Percentiles rank a stretch among this genome's conserved stretches.
These are phyloP conservation scores for Dryas alaskensis DNA, from an alignment of 306 rosid species.

Conservation along the genomic window DNA sequence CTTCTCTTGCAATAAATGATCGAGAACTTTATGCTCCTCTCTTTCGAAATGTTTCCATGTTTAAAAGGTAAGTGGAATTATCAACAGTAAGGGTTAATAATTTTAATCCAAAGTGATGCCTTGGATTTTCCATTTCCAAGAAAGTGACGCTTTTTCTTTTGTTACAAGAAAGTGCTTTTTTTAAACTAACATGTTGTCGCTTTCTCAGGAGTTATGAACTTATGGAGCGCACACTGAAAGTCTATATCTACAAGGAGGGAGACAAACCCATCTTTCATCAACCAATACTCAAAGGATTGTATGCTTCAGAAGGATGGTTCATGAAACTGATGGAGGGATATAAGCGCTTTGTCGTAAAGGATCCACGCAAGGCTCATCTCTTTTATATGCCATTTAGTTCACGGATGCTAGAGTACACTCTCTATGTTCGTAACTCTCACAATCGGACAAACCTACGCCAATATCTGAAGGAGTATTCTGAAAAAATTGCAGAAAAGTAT, in stretches of 20 bases:
- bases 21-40: slow-evolving; percentile 71
- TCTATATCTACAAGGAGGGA: slow-evolving; percentile 85
- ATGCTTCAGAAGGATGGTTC: slow-evolving; percentile 97
- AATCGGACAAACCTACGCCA: slow-evolving; percentile 82
- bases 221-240: slow-evolving; percentile 79
- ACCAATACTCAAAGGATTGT: slow-evolving; percentile 77
- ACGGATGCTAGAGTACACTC: slow-evolving; percentile 65
- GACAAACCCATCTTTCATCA: slow-evolving; percentile 85
- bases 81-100: background rate
- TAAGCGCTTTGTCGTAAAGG: slow-evolving; percentile 61
- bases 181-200: slow-evolving; percentile 19
- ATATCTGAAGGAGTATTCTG: slow-evolving; percentile 68
- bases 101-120: background rate
- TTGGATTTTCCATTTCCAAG: background rate
- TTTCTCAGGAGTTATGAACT: slow-evolving; percentile 83
- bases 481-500: slow-evolving; percentile 71
- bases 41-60: slow-evolving; percentile 82
- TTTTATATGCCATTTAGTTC: slow-evolving; percentile 94
- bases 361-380: slow-evolving; percentile 84
- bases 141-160: background rate
- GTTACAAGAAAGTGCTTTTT: background rate
- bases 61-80: slow-evolving; percentile 55
- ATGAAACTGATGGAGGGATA: slow-evolving; percentile 90
- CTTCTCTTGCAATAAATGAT: slow-evolving; percentile 49
- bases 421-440: slow-evolving; percentile 84